Conservation (phyloP, 768 basidiomycete genomes). For the Imleria badia region DNA sequence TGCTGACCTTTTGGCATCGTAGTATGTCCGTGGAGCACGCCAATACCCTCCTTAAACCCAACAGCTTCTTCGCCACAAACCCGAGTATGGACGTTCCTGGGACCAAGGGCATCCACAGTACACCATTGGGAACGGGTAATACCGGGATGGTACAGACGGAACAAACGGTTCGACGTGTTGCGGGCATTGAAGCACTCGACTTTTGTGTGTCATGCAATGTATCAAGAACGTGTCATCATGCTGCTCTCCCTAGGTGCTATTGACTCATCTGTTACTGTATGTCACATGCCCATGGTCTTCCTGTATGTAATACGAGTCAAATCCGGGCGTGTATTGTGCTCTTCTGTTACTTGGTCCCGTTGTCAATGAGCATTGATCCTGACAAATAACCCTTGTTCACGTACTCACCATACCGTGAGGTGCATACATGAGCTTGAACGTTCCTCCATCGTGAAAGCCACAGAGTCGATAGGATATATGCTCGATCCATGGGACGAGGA, state of each 20-base stretch:
- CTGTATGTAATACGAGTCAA: too few relatives aligned
- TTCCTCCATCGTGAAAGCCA: neutral
- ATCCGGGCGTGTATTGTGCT: too few relatives aligned
- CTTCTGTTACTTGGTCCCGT: neutral
- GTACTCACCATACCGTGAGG: neutral
- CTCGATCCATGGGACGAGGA: neutral
- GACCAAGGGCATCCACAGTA: slow-evolving; percentile 59
- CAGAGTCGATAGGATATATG: neutral
- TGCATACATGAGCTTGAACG: too few relatives aligned
- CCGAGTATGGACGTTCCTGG: slow-evolving; percentile 92
- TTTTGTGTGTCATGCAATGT: neutral
- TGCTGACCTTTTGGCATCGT: slow-evolving; percentile 1
- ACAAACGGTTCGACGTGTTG: slow-evolving; percentile 14
- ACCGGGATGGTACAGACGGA: slow-evolving; percentile 14
- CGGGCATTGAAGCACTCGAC: neutral
- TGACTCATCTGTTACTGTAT: neutral
- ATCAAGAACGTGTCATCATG: neutral
- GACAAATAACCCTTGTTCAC: neutral
- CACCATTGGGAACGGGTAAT: slow-evolving; percentile 20
- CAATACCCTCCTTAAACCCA: slow-evolving; percentile 72
- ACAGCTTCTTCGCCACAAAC: slow-evolving; percentile 81
- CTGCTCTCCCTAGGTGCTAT: neutral
- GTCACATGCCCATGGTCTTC: neutral
- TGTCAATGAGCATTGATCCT: neutral
- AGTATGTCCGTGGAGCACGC: slow-evolving; percentile 85